Evolutionary conservation across 805 yeast species (phyloP).

Genomic region (Teunomyces aglyptinius): DNA sequence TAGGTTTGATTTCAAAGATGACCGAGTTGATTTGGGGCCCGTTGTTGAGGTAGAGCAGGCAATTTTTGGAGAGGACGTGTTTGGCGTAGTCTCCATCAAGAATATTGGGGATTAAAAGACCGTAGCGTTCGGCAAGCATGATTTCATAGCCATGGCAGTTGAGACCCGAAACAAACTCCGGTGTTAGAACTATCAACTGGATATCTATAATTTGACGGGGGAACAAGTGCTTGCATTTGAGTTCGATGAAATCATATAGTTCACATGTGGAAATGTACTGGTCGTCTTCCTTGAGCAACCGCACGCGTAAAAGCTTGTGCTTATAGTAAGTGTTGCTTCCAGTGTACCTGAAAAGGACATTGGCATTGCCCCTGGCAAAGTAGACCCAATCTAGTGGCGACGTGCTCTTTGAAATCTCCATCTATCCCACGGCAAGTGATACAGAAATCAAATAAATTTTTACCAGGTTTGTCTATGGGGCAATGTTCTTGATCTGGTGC

Average conservation of each 20-base stretch:
- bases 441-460: not conserved
- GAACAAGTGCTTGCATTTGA: constrained; percentile 29
- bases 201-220: constrained; percentile 31
- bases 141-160: constrained; percentile 25
- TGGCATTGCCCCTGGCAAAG: constrained; percentile 49
- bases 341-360: constrained; percentile 41
- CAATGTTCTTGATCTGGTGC: not conserved
- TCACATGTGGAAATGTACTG: constrained; percentile 39
- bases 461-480: not conserved
- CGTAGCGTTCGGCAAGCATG: constrained; percentile 41
- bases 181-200: constrained; percentile 30
- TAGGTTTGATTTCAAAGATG: constrained; percentile 56
- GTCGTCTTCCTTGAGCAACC: constrained; percentile 32
- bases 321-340: constrained; percentile 33
- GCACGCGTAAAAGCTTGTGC: constrained; percentile 39
- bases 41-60: constrained; percentile 23
- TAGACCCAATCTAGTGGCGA: constrained; percentile 39
- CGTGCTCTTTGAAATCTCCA: constrained; percentile 38
- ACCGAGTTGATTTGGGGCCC: constrained; percentile 10
- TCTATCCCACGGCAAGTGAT: constrained; percentile 7
- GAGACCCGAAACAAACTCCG: constrained; percentile 28
- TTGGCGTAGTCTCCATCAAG: constrained; percentile 30
- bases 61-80: constrained; percentile 33
- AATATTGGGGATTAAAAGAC: constrained; percentile 43
- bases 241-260: constrained; percentile 39